Base-by-base conservation (phyloP, 2,329 filamentous ascomycete species). In the Hortaea sp. region DNA sequence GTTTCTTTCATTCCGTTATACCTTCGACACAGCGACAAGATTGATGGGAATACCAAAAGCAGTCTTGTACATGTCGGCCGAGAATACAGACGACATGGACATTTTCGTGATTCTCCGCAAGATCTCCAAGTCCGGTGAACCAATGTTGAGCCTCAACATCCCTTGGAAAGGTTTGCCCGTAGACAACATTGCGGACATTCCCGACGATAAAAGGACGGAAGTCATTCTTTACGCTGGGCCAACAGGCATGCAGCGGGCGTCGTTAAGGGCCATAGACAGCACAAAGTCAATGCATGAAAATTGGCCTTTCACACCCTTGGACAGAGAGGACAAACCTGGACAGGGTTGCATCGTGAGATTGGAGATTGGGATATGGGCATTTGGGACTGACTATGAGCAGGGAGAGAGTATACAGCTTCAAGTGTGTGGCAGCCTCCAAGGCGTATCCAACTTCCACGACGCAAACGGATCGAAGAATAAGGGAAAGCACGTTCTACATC, bases 21-120 rank as follows among this genome's bases (percentile, higher is more conserved):
- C 58, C 0, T 74, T 75, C 48, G 13, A 55, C 2, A 54, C 68
- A 39, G 54, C 57, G 1, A 64, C 68, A 0, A 57, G 65, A 4
- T 53, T 76, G 1, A 65, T 72, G n/a, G 73, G 72, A 1, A 56
- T 71, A 0, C 64, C 72, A 6, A 75, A 74, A 52, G 69, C 70
- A 0, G 55, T 68, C 0, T 55, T 76, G 0, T 72, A 70, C 57
- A 67, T 57, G 30, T 73, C 57, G 28, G 53, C 47, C 32, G 29
- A 43, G 1, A 48, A 52, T 10, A 44, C 49, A 39, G 48, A 57
- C 42, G 53, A 56, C 45, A 46, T 58, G 43, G 44, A 51, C 39
- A 43, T 58, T 13, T 56, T 51, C 42, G 49, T 54, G 4, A 43
- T 44, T 20, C 34, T 58, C 2, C 48, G 50, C 38, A 57, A 57